Percentiles rank a stretch among this genome's conserved stretches.
Conservation (phyloP, 2,329 filamentous ascomycete species). For the Fusarium torreyae region DNA sequence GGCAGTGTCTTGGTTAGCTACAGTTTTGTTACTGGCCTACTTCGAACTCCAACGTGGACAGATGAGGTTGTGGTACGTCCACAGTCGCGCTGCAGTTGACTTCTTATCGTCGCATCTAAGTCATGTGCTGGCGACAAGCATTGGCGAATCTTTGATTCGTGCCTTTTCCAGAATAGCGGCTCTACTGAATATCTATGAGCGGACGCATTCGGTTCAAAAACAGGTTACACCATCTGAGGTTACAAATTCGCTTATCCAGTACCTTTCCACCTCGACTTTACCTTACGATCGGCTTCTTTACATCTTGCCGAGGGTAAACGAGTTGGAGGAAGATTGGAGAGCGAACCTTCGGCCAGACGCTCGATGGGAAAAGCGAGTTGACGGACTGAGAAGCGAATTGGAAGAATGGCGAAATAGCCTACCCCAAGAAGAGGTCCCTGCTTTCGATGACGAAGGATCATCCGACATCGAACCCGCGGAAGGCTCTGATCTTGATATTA, state of each 20-base stretch:
- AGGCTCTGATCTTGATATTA: background rate
- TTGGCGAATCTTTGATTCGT: slow-evolving; percentile 32
- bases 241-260: slow-evolving; percentile 10
- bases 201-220: slow-evolving; percentile 26
- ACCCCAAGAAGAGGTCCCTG: slow-evolving; percentile 7
- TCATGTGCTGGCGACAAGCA: slow-evolving; percentile 4
- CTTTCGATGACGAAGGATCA: background rate
- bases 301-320: slow-evolving; percentile 29
- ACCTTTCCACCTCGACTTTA: slow-evolving; percentile 6
- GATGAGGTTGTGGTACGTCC: slow-evolving; percentile 39
- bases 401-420: slow-evolving; percentile 29
- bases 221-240: slow-evolving; percentile 14
- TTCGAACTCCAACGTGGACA: slow-evolving; percentile 36
- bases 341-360: slow-evolving; percentile 8
- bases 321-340: slow-evolving; percentile 40
- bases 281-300: slow-evolving; percentile 31
- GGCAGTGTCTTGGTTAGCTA: slow-evolving; percentile 32
- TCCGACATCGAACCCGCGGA: background rate
- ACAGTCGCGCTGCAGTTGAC: slow-evolving; percentile 34
- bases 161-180: slow-evolving; percentile 38
- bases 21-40: slow-evolving; percentile 29
- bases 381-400: slow-evolving; percentile 13
- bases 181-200: slow-evolving; percentile 39
- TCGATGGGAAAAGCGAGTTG: slow-evolving; percentile 20
- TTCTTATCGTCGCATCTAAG: slow-evolving; percentile 25